Conservation (phyloP, 2,329 filamentous ascomycete species). For the Rutstroemia sp. region DNA sequence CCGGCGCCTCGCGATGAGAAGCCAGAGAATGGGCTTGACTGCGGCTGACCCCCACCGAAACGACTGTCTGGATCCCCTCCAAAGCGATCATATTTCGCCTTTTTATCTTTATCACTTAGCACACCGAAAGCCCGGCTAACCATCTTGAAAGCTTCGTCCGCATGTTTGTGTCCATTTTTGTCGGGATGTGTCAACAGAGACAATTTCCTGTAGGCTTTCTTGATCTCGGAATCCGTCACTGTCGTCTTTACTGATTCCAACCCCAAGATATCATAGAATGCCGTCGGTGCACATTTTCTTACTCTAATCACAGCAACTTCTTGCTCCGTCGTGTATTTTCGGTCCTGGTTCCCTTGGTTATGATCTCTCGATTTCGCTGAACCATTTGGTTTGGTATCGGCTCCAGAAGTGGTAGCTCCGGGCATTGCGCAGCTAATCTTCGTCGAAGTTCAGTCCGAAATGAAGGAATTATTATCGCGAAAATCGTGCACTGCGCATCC, state of each 20-base stretch:
- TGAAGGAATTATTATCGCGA: neutral
- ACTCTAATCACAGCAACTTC: constrained; percentile 88
- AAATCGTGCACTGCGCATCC: neutral
- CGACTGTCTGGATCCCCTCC: constrained; percentile 89
- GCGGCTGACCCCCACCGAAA: constrained; percentile 57
- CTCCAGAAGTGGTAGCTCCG: constrained; percentile 35
- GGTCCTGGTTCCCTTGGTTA: constrained; percentile 50
- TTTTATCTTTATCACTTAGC: constrained; percentile 88
- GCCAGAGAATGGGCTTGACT: constrained; percentile 50
- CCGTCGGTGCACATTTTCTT: constrained; percentile 72
- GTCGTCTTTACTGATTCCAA: constrained; percentile 57
- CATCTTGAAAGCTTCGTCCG: constrained; percentile 98
- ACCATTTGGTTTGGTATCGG: constrained; percentile 30
- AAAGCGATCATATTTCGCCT: constrained; percentile 77
- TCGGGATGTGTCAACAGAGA: constrained; percentile 94
- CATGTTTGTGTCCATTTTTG: constrained; percentile 94
- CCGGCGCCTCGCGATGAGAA: constrained; percentile 42
- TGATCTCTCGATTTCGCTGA: constrained; percentile 39
- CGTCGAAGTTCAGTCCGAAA: neutral
- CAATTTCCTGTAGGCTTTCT: constrained; percentile 95
- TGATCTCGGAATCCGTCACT: constrained; percentile 77
- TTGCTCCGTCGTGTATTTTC: constrained; percentile 81
- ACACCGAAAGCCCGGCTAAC: constrained; percentile 90
- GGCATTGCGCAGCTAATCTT: constrained; percentile 23
- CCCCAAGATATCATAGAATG: constrained; percentile 91